phyloP scores from a whole-genome alignment of 2,329 filamentous ascomycete species.

The Chalaropsis ovoidea region DNA sequence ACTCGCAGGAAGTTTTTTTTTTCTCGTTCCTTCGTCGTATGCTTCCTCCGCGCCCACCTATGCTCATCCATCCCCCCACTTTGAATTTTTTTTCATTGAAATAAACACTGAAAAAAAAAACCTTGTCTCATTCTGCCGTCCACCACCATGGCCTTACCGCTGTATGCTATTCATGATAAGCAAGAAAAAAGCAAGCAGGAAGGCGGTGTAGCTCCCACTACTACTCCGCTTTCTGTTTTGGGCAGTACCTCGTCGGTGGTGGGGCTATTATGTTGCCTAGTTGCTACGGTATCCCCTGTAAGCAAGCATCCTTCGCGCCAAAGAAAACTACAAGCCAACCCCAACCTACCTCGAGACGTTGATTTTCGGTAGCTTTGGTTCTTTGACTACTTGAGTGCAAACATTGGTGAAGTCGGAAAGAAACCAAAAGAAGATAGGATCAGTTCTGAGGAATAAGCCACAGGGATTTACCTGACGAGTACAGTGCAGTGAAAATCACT shows the following conservation, averaged over 20 bases:
- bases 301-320: background rate
- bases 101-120: constrained; percentile 11
- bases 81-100: constrained; percentile 15
- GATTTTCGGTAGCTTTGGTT: background rate
- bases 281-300: constrained; percentile 9
- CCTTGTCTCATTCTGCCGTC: constrained; percentile 13
- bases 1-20: constrained; percentile 5
- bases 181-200: constrained; percentile 2
- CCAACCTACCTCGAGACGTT: background rate
- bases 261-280: background rate
- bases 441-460: too few relatives aligned
- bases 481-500: too few relatives aligned
- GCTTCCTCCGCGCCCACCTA: background rate
- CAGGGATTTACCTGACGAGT: too few relatives aligned
- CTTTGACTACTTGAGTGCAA: too few relatives aligned
- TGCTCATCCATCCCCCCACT: constrained; percentile 16
- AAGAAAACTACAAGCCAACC: background rate
- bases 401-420: too few relatives aligned
- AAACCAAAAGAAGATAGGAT: too few relatives aligned
- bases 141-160: background rate
- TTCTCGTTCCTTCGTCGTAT: constrained; percentile 18
- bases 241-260: background rate
- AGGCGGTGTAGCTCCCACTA: constrained; percentile 11
- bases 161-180: background rate
- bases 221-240: constrained; percentile 20